phyloP scores from a whole-genome alignment of 2,329 filamentous ascomycete genomes.

The Claviceps humidiphila region DNA sequence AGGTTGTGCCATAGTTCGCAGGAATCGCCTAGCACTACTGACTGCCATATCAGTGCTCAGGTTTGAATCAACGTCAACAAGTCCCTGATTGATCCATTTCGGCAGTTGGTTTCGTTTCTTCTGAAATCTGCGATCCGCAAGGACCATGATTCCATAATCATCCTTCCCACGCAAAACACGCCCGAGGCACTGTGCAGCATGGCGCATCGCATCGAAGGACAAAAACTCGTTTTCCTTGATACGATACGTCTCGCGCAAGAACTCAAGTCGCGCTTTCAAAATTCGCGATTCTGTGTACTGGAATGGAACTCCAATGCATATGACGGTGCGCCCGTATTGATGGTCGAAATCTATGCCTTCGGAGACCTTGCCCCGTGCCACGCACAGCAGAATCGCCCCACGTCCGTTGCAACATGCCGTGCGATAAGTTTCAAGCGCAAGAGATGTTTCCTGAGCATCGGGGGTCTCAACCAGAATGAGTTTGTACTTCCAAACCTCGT shows the following conservation, averaged over 20 bases:
- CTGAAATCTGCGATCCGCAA: slow-evolving; percentile 85
- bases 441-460: slow-evolving; percentile 89
- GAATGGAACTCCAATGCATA: slow-evolving; percentile 95
- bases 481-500: slow-evolving; percentile 98
- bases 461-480: slow-evolving; percentile 95
- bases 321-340: slow-evolving; percentile 88
- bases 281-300: slow-evolving; percentile 98
- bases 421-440: slow-evolving; percentile 90
- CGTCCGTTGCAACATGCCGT: slow-evolving; percentile 96
- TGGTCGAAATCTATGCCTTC: slow-evolving; percentile 99
- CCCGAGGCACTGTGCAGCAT: slow-evolving; percentile 90
- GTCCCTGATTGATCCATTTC: slow-evolving; percentile 88
- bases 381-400: slow-evolving; percentile 83
- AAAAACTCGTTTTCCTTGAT: slow-evolving; percentile 96
- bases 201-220: slow-evolving; percentile 98
- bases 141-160: slow-evolving; percentile 98
- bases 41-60: slow-evolving; percentile 93
- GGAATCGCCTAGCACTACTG: slow-evolving; percentile 74
- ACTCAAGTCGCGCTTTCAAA: slow-evolving; percentile 87
- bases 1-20: slow-evolving; percentile 84
- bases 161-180: slow-evolving; percentile 93
- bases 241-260: slow-evolving; percentile 90
- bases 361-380: slow-evolving; percentile 91
- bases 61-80: slow-evolving; percentile 76
- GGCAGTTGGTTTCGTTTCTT: slow-evolving; percentile 84